Conservation (phyloP, 257 asterid species). For the Vinca minor region DNA sequence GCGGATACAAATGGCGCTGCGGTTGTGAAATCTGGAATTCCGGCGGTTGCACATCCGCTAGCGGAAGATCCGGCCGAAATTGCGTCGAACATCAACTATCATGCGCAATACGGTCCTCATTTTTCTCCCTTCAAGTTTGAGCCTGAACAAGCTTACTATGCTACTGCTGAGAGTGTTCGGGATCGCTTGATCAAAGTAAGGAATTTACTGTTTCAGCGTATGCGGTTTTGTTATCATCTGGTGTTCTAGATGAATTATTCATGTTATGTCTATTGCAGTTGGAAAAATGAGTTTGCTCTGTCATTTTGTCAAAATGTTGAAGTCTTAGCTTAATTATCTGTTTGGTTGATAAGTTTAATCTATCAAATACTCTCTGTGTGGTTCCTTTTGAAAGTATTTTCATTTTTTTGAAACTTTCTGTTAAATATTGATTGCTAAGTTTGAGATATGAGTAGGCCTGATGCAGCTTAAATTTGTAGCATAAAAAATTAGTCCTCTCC, state of each 20-base stretch:
- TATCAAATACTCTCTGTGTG: not conserved
- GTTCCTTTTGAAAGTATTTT: not conserved
- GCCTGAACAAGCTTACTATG: slow-evolving; percentile 85
- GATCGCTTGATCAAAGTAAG: slow-evolving; percentile 79
- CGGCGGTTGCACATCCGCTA: slow-evolving; percentile 66
- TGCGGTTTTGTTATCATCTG: not conserved
- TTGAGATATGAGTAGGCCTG: no score
- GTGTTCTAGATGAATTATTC: not conserved
- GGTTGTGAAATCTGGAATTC: slow-evolving; percentile 29
- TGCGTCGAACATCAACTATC: slow-evolving; percentile 85
- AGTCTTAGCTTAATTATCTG: not conserved
- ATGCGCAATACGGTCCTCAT: slow-evolving; percentile 82
- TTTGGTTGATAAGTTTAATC: not conserved
- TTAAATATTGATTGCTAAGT: not conserved
- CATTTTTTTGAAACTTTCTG: not conserved
- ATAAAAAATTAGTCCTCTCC: not conserved
- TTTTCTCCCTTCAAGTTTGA: slow-evolving; percentile 89
- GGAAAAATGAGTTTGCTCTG: no score
- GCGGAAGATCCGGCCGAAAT: slow-evolving; percentile 54
- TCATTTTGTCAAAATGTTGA: not conserved
- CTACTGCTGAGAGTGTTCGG: slow-evolving; percentile 93
- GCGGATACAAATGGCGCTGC: no score
- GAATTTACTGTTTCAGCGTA: not conserved
- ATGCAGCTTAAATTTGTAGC: no score
- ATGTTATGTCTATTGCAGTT: not conserved